Percentiles rank a stretch among this genome's conserved stretches.
Evolutionary conservation across 345 rosid genomes (phyloP).

Genomic region (Cardamine chenopodiifolia): DNA sequence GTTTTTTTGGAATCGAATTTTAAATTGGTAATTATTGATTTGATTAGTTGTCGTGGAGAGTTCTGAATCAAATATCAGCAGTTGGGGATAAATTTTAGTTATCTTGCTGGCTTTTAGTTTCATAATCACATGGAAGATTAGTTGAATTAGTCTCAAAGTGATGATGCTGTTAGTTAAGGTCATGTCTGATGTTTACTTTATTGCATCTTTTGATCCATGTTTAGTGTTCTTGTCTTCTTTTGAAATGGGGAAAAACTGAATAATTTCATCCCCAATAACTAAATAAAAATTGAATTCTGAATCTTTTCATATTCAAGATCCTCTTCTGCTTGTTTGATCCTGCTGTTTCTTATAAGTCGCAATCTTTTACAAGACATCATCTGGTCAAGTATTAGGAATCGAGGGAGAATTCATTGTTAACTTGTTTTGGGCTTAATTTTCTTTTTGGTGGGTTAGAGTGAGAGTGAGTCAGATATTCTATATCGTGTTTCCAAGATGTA

Average conservation of each 20-base stretch:
- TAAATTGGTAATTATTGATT: not conserved
- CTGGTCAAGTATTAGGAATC: not conserved
- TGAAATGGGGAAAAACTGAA: too few species aligned
- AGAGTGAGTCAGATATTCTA: not conserved
- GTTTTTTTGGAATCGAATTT: not conserved
- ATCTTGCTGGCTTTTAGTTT: not conserved
- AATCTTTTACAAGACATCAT: not conserved
- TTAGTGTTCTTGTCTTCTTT: not conserved
- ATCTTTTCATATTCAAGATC: not conserved
- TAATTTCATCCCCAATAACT: too few species aligned
- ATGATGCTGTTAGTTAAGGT: conserved; percentile 1
- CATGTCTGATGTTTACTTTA: not conserved
- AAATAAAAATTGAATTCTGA: not conserved
- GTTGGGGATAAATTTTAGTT: not conserved
- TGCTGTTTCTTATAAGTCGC: too few species aligned
- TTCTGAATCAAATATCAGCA: not conserved
- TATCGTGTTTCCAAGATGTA: not conserved
- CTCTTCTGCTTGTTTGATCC: not conserved
- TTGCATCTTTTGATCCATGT: not conserved
- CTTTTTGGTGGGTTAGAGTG: conserved; percentile 6
- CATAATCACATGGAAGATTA: not conserved
- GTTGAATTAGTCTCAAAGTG: conserved; percentile 4
- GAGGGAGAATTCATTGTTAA: not conserved
- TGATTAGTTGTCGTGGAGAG: not conserved
- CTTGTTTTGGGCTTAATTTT: not conserved